Evolutionary conservation across 73 alveolate genomes (phyloP), one percentile per base, ranked within the genome.

Genomic region (Paramecium sexaurelia): DNA sequence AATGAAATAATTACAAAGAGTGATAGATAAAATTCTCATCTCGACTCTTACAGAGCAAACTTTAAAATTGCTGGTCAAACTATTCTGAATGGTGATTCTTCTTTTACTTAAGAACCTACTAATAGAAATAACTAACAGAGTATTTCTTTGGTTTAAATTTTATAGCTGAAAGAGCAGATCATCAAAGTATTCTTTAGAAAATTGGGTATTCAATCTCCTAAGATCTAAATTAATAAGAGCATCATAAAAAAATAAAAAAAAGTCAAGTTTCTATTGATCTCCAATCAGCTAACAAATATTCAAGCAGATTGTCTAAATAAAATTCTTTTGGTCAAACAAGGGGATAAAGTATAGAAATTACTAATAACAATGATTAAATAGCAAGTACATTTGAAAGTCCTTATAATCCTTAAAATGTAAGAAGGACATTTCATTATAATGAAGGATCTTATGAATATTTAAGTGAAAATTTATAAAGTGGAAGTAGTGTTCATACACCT

Each of bases 1-100:
- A 29, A 29, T 61, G 83, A 61, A 29, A 61, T 61, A 29, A 13
- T 61, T 13, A 61, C 83, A 26, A 61, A 61, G 43, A 32, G 3
- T 29, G 83, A 61, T 29, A 8, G 83, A 61, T 15, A 29, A 32
- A 61, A 61, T 61, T 61, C 83, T 61, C 83, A 61, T 61, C 39
- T 26, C 0, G 83, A 61, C 11, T 26, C 83, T 6, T 61, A 61
- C 4, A 29, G 43, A 61, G 43, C 39, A 3, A 61, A 26, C 22
- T 61, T 61, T 32, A 24, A 32, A 61, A 61, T 61, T 15, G 43
- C 83, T 24, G 43, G 83, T 5, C 3, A 61, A 29, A 61, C 22
- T 20, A 61, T 61, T 32, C 83, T 61, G 1, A 26, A 61, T 19
- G 41, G 83, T 29, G 43, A 61, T 61, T 29, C 39, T 61, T 61